These are phyloP conservation scores for Tricholoma matsutake DNA, from an alignment of 768 basidiomycete species.

Conservation along the genomic window DNA sequence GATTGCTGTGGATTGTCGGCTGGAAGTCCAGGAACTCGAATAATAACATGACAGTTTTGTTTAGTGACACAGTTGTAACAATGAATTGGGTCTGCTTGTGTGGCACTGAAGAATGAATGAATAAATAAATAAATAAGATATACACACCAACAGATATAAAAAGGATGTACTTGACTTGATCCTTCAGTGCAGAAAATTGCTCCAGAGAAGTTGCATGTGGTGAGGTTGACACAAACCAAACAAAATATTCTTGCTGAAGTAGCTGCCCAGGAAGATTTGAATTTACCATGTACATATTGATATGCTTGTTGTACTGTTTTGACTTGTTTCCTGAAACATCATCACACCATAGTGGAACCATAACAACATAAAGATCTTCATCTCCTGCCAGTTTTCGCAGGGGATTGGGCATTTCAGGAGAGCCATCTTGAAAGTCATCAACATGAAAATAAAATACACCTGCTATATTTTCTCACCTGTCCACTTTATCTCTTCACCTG, in stretches of 20 bases:
- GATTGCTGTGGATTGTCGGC: slow-evolving; percentile 36
- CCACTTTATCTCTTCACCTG: too few species aligned
- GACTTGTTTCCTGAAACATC: slow-evolving; percentile 20
- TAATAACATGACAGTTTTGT: too few species aligned
- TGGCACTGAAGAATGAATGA: too few species aligned
- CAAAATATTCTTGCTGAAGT: slow-evolving; percentile 30
- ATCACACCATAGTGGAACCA: not conserved
- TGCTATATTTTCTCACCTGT: too few species aligned
- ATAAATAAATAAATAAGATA: too few species aligned
- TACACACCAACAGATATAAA: not conserved
- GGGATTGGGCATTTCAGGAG: too few species aligned
- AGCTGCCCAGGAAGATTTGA: slow-evolving; percentile 24
- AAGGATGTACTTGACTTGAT: slow-evolving; percentile 17
- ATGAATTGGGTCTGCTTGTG: too few species aligned
- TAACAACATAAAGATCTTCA: not conserved
- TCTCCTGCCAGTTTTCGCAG: not conserved
- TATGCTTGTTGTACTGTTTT: slow-evolving; percentile 35
- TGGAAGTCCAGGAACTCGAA: slow-evolving; percentile 11
- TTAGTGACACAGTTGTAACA: too few species aligned
- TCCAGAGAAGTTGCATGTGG: slow-evolving; percentile 29
- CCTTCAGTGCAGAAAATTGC: slow-evolving; percentile 24
- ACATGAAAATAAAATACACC: too few species aligned
- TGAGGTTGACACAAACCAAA: slow-evolving; percentile 8
- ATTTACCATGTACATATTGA: slow-evolving; percentile 27
- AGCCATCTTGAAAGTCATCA: too few species aligned